Percentiles rank a stretch among this genome's conserved stretches.
Conservation (phyloP, 2,329 filamentous ascomycete genomes). For the Fusarium camptoceras region DNA sequence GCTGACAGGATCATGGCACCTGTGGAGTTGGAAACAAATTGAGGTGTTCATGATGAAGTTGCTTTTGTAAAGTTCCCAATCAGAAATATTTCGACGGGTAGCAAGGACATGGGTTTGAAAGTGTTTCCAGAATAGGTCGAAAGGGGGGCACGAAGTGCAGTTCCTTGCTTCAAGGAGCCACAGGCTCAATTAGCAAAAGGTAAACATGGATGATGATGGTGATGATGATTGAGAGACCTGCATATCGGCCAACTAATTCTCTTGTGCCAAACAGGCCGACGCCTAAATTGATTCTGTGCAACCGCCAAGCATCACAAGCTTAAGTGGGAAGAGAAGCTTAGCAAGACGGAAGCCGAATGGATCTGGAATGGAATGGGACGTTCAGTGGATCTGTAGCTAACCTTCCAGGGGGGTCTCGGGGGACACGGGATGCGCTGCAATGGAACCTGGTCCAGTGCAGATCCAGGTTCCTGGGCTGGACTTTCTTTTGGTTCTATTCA, state of each 20-base stretch:
- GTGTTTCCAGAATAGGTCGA: constrained; percentile 25
- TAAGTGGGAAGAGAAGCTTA: background rate
- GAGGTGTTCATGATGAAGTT: constrained; percentile 19
- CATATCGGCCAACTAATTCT: background rate
- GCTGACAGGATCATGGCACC: background rate
- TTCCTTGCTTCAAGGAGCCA: constrained; percentile 26
- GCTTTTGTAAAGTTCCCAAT: constrained; percentile 24
- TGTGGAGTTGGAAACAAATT: background rate
- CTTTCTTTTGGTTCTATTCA: background rate
- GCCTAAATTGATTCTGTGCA: constrained; percentile 8
- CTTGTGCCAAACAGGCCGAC: constrained; percentile 11
- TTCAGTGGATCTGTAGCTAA: constrained; percentile 13
- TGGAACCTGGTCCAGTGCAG: constrained; percentile 15
- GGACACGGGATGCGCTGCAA: constrained; percentile 4
- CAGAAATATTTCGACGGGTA: constrained; percentile 25
- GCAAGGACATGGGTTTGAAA: constrained; percentile 44
- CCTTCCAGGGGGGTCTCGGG: background rate
- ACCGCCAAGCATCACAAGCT: constrained; percentile 11
- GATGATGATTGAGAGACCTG: background rate
- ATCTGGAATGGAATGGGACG: constrained; percentile 15
- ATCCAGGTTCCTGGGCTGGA: constrained; percentile 16
- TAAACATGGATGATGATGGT: background rate
- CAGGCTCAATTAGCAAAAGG: background rate
- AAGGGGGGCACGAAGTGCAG: constrained; percentile 21
- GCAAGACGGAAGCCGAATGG: constrained; percentile 8